phyloP scores from a whole-genome alignment of 306 rosid genomes.

The Prunus kanzakura region DNA sequence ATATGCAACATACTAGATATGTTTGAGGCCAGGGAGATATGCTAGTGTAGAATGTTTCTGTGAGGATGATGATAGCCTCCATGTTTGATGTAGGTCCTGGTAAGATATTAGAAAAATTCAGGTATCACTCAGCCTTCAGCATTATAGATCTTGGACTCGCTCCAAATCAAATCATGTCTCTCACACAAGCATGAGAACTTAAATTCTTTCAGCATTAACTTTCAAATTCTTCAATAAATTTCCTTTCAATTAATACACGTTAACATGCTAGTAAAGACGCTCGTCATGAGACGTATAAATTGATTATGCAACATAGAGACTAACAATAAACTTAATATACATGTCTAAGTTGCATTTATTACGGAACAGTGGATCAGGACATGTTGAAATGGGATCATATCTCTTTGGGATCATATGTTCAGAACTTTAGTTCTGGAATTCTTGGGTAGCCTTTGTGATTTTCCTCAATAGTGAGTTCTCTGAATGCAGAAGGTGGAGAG shows the following conservation, averaged over 20 bases:
- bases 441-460: neutral
- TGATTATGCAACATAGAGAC: neutral
- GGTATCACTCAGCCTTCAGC: neutral
- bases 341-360: neutral
- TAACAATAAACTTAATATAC: neutral
- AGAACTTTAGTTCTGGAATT: neutral
- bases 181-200: neutral
- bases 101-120: neutral
- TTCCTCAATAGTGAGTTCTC: constrained; percentile 5
- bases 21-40: constrained; percentile 2
- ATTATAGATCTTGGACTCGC: neutral
- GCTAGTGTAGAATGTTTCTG: neutral
- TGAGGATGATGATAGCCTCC: neutral
- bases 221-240: neutral
- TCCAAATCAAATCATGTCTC: neutral
- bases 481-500: constrained; percentile 81
- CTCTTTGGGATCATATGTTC: neutral
- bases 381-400: neutral
- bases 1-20: neutral
- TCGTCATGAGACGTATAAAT: neutral
- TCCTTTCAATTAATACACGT: neutral
- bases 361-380: neutral
- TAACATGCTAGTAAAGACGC: neutral
- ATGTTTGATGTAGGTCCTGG: neutral
- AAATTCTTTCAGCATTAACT: neutral